Evolutionary conservation across 768 basidiomycete genomes (phyloP).

Genomic region (Tephrocybe sp.): DNA sequence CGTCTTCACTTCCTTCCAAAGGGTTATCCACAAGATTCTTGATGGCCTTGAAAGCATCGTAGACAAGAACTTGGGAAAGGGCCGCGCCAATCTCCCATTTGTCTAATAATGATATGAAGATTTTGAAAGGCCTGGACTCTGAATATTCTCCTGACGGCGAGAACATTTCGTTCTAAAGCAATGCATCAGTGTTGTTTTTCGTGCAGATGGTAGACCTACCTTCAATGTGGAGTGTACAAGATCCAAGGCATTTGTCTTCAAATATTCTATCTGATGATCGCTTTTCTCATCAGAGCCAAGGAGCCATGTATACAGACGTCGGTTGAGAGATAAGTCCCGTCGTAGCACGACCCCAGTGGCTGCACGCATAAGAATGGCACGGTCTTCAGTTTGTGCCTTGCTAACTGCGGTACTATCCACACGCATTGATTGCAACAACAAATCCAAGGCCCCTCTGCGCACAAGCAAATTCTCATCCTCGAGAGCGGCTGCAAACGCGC

Average conservation of each 20-base stretch:
- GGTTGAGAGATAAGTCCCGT: constrained; percentile 89
- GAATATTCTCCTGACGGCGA: constrained; percentile 70
- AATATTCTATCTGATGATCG: constrained; percentile 71
- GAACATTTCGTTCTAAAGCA: constrained; percentile 73
- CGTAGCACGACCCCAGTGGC: constrained; percentile 88
- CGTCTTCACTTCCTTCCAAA: constrained; percentile 61
- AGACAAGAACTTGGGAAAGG: constrained; percentile 75
- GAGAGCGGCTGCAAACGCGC: constrained; percentile 88
- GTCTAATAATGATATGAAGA: constrained; percentile 92
- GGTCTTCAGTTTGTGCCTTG: constrained; percentile 70
- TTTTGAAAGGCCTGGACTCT: constrained; percentile 88
- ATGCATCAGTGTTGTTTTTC: constrained; percentile 5
- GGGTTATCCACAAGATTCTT: constrained; percentile 53
- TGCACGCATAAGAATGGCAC: constrained; percentile 81
- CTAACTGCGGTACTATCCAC: constrained; percentile 72
- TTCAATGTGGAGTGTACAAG: constrained; percentile 70
- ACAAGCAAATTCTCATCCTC: constrained; percentile 94
- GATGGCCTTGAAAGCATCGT: constrained; percentile 78
- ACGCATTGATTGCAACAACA: constrained; percentile 74
- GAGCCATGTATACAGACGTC: constrained; percentile 92
- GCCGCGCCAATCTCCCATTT: constrained; percentile 94
- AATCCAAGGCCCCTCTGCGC: constrained; percentile 80
- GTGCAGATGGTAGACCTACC: constrained; percentile 33
- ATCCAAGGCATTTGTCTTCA: constrained; percentile 69
- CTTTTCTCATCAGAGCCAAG: constrained; percentile 80